Evolutionary conservation across 129 eudicot species (phyloP).

Genomic region (Escallonia rubra): DNA sequence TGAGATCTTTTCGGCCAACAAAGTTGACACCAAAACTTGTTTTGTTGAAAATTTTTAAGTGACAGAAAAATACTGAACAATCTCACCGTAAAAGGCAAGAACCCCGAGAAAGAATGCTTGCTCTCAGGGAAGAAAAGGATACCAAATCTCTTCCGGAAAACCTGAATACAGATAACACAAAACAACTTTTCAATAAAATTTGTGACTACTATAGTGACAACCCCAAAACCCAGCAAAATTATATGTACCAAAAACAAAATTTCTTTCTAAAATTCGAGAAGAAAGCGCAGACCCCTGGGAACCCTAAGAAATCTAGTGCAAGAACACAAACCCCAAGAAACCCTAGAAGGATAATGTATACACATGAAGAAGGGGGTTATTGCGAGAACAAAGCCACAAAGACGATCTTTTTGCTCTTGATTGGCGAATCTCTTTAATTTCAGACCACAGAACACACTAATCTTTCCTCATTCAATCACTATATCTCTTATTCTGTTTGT

Average conservation of each 20-base stretch:
- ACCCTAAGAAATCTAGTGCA: not conserved
- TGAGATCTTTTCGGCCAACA: not conserved
- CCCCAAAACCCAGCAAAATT: not conserved
- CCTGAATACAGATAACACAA: not conserved
- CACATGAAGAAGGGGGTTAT: not conserved
- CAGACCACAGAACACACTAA: constrained; percentile 32
- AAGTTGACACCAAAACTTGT: no score
- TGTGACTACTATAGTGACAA: not conserved
- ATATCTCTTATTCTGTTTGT: constrained; percentile 32
- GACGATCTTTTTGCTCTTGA: not conserved
- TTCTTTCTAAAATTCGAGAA: no score
- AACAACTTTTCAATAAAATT: not conserved
- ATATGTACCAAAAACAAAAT: not conserved
- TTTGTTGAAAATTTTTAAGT: not conserved
- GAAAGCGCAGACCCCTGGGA: not conserved
- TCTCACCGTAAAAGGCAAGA: not conserved
- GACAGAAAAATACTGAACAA: not conserved
- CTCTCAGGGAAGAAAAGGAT: not conserved
- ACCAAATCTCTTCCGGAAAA: not conserved
- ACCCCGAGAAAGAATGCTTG: not conserved
- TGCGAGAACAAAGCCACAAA: not conserved
- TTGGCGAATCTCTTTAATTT: constrained; percentile 38
- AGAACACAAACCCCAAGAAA: not conserved
- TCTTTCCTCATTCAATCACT: constrained; percentile 31
- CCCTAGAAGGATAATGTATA: not conserved